Base-by-base conservation (phyloP, 768 basidiomycete species). In the Paxillus ammoniavirescens region DNA sequence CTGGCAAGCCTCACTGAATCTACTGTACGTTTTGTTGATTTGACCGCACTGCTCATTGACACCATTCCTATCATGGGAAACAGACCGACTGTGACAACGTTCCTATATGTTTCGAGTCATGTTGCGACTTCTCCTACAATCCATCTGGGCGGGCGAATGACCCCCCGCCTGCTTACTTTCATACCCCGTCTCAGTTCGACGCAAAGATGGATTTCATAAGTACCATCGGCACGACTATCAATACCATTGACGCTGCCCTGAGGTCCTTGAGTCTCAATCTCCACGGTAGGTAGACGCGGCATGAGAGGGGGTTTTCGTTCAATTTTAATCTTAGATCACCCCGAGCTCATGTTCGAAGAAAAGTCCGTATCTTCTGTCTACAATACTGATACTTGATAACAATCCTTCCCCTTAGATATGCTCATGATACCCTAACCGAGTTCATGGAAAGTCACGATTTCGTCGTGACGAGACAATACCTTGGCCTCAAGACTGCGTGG, bases 401-500 rank as follows among this genome's bases (percentile, higher is more conserved):
- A 51, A 56, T 53, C 15, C 14, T 23, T 40, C 48, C 51, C 15
- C 54, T 3, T 55, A 92, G 90, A 60, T 80, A 81, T 65, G 88
- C 91, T 9, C 90, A 91, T 58, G 84, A 90, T 58, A 66, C 73
- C 15, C 72, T 92, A 49, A 82, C 86, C 2, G 67, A 74, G 28
- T 91, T 86, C 70, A 87, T 92, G 84, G 68, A 74, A 35, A 62
- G 69, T 35, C 79, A 84, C 52, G 88, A 87, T 7, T 93, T 91
- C 68, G 67, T 69, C n/a, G 84, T 91, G 21, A 90, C 84, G 3
- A 75, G 71, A 47, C 82, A 84, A 61, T 89, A 91, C 61, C 79
- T 86, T 46, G 84, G 82, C 14, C 76, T 93, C 4, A 66, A 78
- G 13, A 92, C 90, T 21, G 90, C 91, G 4, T 93, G 89, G 86